Evolutionary conservation across 345 rosid species (phyloP).

Genomic region (Populus davidiana): DNA sequence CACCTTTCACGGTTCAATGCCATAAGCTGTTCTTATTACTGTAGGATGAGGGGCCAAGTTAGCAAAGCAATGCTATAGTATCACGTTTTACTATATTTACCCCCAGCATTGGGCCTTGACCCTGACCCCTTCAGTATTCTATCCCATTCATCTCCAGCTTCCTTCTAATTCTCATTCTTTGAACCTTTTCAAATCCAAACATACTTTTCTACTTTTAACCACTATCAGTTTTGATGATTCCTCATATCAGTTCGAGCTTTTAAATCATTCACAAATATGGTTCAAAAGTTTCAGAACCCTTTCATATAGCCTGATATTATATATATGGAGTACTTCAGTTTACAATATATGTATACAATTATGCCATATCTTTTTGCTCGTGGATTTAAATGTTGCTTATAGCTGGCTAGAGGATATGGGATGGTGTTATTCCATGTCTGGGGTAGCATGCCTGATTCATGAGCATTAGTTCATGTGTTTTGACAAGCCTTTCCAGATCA

Average conservation of each 20-base stretch:
- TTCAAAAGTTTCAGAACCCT: not conserved
- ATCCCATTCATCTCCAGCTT: not conserved
- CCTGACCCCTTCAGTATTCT: not conserved
- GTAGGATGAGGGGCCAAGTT: not conserved
- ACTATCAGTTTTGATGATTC: not conserved
- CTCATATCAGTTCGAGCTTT: not conserved
- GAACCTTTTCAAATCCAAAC: not conserved
- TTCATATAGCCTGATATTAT: not conserved
- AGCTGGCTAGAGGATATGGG: conserved; percentile 31
- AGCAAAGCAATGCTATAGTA: not conserved
- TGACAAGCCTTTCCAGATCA: conserved; percentile 31
- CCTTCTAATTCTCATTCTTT: not conserved
- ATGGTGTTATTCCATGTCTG: conserved; percentile 12
- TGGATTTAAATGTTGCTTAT: conserved; percentile 14
- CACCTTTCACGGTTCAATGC: not conserved
- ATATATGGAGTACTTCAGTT: not conserved
- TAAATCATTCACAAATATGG: not conserved
- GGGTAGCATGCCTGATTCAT: conserved; percentile 28
- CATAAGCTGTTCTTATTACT: not conserved
- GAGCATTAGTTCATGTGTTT: conserved; percentile 31
- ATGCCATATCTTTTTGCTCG: not conserved
- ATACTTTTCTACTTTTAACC: not conserved
- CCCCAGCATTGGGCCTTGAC: not conserved
- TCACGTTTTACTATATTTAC: not conserved
- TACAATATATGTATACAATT: not conserved